Evolutionary conservation across 192 early-diverging fungal species (phyloP), one percentile per base, ranked within the genome.

Genomic region (Anaeromyces robustus): DNA sequence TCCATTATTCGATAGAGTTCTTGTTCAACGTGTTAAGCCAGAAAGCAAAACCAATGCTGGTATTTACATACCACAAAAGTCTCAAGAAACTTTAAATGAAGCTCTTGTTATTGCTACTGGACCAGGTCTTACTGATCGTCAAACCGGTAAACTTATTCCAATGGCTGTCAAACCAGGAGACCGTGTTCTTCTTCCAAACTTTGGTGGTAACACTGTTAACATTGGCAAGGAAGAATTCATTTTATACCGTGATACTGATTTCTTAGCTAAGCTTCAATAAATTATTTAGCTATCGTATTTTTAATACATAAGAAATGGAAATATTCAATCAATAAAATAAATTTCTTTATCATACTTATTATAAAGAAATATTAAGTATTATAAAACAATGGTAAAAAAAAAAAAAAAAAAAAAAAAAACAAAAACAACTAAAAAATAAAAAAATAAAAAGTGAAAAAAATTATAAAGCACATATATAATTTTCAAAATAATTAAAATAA

Each of bases 11-110:
- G 97, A 99, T 91, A 94, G 98, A 80, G 95, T 99, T 79, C 93
- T 99, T 52, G 90, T 99, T 81, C 94, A 99, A 89, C 95, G 97
- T 81, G 86, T 98, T 86, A 99, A 99, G 91, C 92, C 97, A 59
- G 88, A 89, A 78, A 91, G 94, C 89, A 94, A 96, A 89, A 99
- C 98, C 31, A 94, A 96, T 37, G 88, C 93, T 11, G 98, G 98
- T 84, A 91, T 99, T 81, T 94, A 93, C 87, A 96, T 99, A 77
- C 98, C 98, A 59, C 96, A 99, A 87, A 98, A 97, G 90, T 94
- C 97, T n/a, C 94, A 97, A 83, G 97, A 99, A 89, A 88, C 93
- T 78, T 87, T 97, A 59, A 98, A 99, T 89, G 97, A 99, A 88
- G 98, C 93, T 77, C 81, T 95, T 81, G 96, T 99, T 78, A 87